These are phyloP conservation scores for Rutidosis leptorrhynchoides DNA, from an alignment of 129 eudicot genomes.

Conservation along the genomic window DNA sequence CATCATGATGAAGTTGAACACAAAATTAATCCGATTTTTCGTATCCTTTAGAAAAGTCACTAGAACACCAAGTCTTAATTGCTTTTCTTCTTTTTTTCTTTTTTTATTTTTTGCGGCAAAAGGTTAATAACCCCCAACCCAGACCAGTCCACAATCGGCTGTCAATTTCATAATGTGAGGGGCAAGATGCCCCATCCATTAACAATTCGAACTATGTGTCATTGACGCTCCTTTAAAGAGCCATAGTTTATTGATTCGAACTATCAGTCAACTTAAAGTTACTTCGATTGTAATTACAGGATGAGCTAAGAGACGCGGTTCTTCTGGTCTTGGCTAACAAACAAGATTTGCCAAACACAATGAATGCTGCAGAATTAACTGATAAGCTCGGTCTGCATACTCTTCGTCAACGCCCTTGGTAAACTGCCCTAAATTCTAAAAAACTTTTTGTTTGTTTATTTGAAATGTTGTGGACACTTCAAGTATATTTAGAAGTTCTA, in stretches of 20 bases:
- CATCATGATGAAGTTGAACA: not conserved
- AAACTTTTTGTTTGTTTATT: not conserved
- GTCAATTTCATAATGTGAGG: too few relatives aligned
- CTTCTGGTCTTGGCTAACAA: not conserved
- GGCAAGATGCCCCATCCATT: too few relatives aligned
- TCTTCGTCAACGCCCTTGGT: conserved; percentile 4
- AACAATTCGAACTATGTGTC: too few relatives aligned
- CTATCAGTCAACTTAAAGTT: not conserved
- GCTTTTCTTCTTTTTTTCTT: too few relatives aligned
- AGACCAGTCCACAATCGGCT: too few relatives aligned
- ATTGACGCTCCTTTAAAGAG: too few relatives aligned
- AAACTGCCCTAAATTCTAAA: not conserved
- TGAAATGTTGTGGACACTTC: too few relatives aligned
- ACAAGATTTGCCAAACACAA: conserved; percentile 3
- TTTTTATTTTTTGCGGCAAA: too few relatives aligned
- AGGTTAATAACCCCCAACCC: too few relatives aligned
- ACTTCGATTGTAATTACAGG: not conserved
- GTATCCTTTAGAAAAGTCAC: not conserved
- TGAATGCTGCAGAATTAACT: not conserved
- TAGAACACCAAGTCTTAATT: too few relatives aligned
- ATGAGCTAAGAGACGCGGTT: not conserved
- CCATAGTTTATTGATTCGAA: not conserved
- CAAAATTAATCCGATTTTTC: too few relatives aligned
- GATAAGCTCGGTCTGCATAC: not conserved
- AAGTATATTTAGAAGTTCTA: too few relatives aligned